Evolutionary conservation across 148 eudicot genomes (phyloP).

Genomic region (Amaranthus palmeri): DNA sequence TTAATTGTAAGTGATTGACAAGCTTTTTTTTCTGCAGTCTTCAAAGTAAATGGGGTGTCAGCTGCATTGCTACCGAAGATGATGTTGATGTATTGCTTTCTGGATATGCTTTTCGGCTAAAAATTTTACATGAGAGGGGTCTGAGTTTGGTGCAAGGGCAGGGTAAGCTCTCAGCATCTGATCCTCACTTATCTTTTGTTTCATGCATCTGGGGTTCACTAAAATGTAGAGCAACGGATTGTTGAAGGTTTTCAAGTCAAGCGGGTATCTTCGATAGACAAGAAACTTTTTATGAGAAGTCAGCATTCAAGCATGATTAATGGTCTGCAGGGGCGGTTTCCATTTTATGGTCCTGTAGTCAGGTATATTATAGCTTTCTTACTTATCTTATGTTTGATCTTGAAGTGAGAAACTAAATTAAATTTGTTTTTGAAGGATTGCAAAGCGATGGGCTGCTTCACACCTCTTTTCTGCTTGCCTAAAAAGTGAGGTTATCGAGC

Average conservation of each 20-base stretch:
- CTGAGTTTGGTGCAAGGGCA: constrained; percentile 52
- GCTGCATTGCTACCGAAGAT: constrained; percentile 69
- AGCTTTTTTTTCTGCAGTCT: constrained; percentile 44
- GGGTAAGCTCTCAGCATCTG: constrained; percentile 35
- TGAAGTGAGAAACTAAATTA: constrained; percentile 14
- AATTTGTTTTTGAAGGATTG: constrained; percentile 58
- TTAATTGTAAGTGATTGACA: background rate
- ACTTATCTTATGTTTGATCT: background rate
- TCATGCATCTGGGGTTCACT: constrained; percentile 3
- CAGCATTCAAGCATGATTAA: constrained; percentile 94
- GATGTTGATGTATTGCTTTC: constrained; percentile 68
- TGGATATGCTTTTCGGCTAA: constrained; percentile 92
- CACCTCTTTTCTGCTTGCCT: constrained; percentile 77
- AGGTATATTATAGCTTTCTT: constrained; percentile 37
- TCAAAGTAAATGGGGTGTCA: constrained; percentile 49
- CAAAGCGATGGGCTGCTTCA: constrained; percentile 92
- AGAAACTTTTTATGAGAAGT: constrained; percentile 48
- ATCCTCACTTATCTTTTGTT: constrained; percentile 1
- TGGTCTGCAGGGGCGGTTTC: constrained; percentile 84
- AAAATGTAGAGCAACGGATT: constrained; percentile 11
- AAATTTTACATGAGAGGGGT: constrained; percentile 87
- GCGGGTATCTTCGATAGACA: constrained; percentile 64
- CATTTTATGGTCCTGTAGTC: constrained; percentile 74
- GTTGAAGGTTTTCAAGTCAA: constrained; percentile 50
- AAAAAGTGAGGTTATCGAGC: constrained; percentile 74